Base-by-base conservation (phyloP, 345 rosid species). In the Rhizophora apiculata region DNA sequence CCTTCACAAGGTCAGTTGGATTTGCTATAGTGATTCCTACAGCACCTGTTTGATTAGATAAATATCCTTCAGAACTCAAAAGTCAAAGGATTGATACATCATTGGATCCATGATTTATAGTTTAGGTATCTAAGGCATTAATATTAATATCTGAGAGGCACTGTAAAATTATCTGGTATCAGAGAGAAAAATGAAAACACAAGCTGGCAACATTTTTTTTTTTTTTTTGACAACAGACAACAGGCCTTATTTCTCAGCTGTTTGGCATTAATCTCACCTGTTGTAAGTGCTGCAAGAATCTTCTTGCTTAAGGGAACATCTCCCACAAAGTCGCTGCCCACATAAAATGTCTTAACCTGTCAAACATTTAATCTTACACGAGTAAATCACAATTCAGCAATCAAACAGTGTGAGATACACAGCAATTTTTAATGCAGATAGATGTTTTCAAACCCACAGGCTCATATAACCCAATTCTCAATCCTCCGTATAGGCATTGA, bases 1-100 rank as follows among this genome's bases (percentile, higher is more conserved):
- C 99, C 81, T 96, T 96, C 76, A 96, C 98, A 74, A 96, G 99
- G 83, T 96, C 99, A 32, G 99, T 96, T 65, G 99, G 99, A 68
- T 96, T 96, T 65, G 99, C 98, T 19, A 96, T 73, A 27, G 78
- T 75, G 69, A 96, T 96, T 62, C 81, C 98, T 65, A 96, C 39
- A 55, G 99, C 98, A 74, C 99, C 99, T 96, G 80, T 80, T 79
- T 68, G 59, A 60, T 32, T 39, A 83, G 54, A 68, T 31, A 62
- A 65, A 11, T 48, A 58, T 16, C 13, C 37, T 59, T n/a, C 22
- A 51, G 49, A 37, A 64, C 51, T 57, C 26, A 63, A 22, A 43
- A 51, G 39, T n/a, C 32, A 66, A 27, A 29, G 4, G 4, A 62
- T 34, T n/a, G 3, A 19, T 4, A 18, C 8, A 62, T 27, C 6